A percentile compares a stretch with the other conserved stretches of the same genome.
These are phyloP conservation scores for Entomortierella lignicola DNA, from an alignment of 192 early-diverging fungal genomes.

Conservation along the genomic window DNA sequence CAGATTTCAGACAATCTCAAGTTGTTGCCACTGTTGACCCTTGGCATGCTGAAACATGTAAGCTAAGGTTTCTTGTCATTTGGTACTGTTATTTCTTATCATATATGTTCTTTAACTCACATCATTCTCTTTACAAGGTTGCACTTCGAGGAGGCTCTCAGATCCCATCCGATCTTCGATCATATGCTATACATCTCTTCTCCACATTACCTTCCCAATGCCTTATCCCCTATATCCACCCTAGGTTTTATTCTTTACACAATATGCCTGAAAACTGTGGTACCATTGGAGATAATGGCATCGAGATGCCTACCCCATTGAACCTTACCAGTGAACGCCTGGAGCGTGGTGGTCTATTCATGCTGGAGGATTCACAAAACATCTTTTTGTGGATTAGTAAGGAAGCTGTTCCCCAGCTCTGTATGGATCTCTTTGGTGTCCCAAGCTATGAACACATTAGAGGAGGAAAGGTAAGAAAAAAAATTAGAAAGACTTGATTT, in stretches of 20 bases:
- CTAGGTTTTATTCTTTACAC: constrained; percentile 90
- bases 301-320: constrained; percentile 79
- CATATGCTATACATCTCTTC: constrained; percentile 80
- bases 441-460: constrained; percentile 82
- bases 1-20: constrained; percentile 87
- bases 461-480: constrained; percentile 75
- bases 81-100: too few species aligned
- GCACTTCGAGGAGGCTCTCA: constrained; percentile 71
- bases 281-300: constrained; percentile 68
- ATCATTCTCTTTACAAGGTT: constrained; percentile 29
- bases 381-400: constrained; percentile 91
- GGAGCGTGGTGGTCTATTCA: constrained; percentile 83
- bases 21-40: constrained; percentile 83
- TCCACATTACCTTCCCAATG: constrained; percentile 85
- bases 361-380: constrained; percentile 86
- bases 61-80: constrained; percentile 12
- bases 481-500: background rate
- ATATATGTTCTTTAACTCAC: too few species aligned
- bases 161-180: constrained; percentile 85
- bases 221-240: constrained; percentile 74
- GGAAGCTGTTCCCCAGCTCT: constrained; percentile 76
- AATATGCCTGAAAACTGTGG: constrained; percentile 73
- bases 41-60: constrained; percentile 90
- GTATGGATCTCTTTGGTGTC: constrained; percentile 79
- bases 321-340: constrained; percentile 88